Evolutionary conservation across 176 grass and related monocot species (phyloP), one percentile per base, ranked within the genome.

Genomic region (Carex cristatella): DNA sequence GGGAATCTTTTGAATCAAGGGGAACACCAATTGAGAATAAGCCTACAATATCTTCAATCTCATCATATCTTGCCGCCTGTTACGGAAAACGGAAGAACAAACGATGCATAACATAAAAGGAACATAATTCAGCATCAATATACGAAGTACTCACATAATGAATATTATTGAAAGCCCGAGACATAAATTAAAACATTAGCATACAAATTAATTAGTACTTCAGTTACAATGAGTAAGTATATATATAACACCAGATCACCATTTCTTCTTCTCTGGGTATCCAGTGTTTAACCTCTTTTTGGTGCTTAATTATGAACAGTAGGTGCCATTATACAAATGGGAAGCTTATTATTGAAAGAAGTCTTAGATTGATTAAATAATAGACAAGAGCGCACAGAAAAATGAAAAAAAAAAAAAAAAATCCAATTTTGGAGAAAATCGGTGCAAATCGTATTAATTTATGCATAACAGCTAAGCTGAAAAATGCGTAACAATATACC

Each of bases 21-120:
- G 91, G 71, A 10, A 99, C 79, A 18, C 93, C 96, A 33, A 69
- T 31, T 19, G 93, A 94, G 84, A 92, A 90, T 66, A 99, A 87
- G 67, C 81, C 69, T 18, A 99, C 90, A 33, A 99, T 79, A 62
- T 95, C 93, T 57, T 99, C 88, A 67, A 99, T 59, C 28, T 99
- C 96, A 86, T 95, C 93, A 84, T 99, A 99, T 85, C 96, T 92
- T 33, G 96, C 96, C 10, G 91, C 91, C 96, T 95, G 80, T 69
- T 77, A 81, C 2, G 79, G 44, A 16, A 68, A 31, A 71, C 67
- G 33, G 33, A 76, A 77, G 11, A 87, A 37, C 11, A 28, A 87
- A 86, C 54, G 30, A 54, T 66, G n/a, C 23, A 56, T 51, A 49
- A 49, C n/a, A 42, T 7, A 75, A 75, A 58, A 61, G 11, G 31